Conservation (phyloP, 805 yeast genomes). For the Candida chilensis region DNA sequence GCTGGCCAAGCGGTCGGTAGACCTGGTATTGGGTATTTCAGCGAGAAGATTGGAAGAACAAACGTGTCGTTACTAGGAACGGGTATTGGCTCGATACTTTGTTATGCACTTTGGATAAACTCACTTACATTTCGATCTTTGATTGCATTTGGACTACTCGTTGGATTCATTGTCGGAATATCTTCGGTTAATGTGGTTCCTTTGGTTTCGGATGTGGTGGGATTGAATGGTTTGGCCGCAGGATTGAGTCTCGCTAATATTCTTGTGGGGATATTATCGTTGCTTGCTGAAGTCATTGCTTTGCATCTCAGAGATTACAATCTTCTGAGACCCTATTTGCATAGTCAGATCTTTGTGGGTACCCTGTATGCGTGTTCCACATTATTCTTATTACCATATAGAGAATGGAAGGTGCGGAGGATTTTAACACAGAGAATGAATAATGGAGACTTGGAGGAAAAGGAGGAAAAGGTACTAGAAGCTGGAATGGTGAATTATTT, state of each 20-base stretch:
- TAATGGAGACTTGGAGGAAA: conserved; percentile 2
- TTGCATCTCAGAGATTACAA: conserved; percentile 11
- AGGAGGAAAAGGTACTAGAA: conserved; percentile 1
- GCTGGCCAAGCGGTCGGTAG: conserved; percentile 40
- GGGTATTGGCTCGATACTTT: conserved; percentile 20
- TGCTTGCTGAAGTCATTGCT: conserved; percentile 17
- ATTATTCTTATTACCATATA: conserved; percentile 17
- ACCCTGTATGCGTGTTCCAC: conserved; percentile 16
- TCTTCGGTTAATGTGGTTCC: conserved; percentile 19
- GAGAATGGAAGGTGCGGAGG: conserved; percentile 22
- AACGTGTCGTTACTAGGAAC: conserved; percentile 32
- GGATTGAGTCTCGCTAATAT: conserved; percentile 14
- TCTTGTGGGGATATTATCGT: conserved; percentile 13
- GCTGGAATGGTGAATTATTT: no score
- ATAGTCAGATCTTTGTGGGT: conserved; percentile 31
- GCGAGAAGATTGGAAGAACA: conserved; percentile 36
- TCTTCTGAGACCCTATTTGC: conserved; percentile 11
- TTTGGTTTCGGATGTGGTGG: conserved; percentile 15
- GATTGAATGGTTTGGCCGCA: conserved; percentile 13
- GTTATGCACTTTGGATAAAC: conserved; percentile 43
- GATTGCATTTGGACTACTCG: conserved; percentile 27
- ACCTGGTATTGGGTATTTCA: conserved; percentile 33
- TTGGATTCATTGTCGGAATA: conserved; percentile 38
- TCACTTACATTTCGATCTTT: conserved; percentile 30
- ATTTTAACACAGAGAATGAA: conserved; percentile 11